Conservation (phyloP, 2,329 filamentous ascomycete species). For the Curvularia sp. region DNA sequence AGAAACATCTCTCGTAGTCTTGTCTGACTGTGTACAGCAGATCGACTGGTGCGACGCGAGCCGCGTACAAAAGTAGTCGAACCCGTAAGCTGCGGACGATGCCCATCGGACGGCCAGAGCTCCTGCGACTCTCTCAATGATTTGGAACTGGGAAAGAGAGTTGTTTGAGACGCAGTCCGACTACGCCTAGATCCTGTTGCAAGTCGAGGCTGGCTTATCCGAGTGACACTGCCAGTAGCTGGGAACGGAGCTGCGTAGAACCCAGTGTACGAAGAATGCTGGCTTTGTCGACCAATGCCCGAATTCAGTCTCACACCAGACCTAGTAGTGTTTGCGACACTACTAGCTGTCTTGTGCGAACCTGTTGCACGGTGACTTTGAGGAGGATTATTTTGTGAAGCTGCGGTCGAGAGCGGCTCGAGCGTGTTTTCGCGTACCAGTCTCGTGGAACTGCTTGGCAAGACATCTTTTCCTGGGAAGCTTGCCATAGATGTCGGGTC, state of each 20-base stretch:
- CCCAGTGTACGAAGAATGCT: slow-evolving; percentile 20
- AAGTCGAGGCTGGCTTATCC: slow-evolving; percentile 21
- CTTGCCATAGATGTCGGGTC: slow-evolving; percentile 9
- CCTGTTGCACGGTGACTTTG: slow-evolving; percentile 47
- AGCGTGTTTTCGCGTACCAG: slow-evolving; percentile 45
- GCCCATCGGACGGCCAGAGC: slow-evolving; percentile 13
- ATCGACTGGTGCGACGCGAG: slow-evolving; percentile 31
- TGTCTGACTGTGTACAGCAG: slow-evolving; percentile 45
- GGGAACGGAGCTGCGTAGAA: slow-evolving; percentile 36
- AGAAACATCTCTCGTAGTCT: slow-evolving; percentile 46
- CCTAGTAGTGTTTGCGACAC: slow-evolving; percentile 48
- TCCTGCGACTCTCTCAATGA: slow-evolving; percentile 22
- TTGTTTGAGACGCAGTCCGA: slow-evolving; percentile 33
- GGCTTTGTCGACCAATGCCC: slow-evolving; percentile 23
- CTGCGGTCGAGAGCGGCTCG: slow-evolving; percentile 44
- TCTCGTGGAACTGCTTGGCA: slow-evolving; percentile 6
- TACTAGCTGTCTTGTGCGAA: slow-evolving; percentile 49
- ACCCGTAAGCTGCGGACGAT: slow-evolving; percentile 22
- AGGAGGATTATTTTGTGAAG: slow-evolving; percentile 48
- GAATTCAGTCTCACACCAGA: slow-evolving; percentile 35
- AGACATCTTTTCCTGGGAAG: slow-evolving; percentile 4
- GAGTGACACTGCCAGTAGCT: slow-evolving; percentile 31
- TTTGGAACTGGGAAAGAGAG: slow-evolving; percentile 27
- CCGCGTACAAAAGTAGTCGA: slow-evolving; percentile 28
- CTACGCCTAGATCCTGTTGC: slow-evolving; percentile 17